phyloP scores from a whole-genome alignment of 768 basidiomycete species.

The Arthromyces matolae region DNA sequence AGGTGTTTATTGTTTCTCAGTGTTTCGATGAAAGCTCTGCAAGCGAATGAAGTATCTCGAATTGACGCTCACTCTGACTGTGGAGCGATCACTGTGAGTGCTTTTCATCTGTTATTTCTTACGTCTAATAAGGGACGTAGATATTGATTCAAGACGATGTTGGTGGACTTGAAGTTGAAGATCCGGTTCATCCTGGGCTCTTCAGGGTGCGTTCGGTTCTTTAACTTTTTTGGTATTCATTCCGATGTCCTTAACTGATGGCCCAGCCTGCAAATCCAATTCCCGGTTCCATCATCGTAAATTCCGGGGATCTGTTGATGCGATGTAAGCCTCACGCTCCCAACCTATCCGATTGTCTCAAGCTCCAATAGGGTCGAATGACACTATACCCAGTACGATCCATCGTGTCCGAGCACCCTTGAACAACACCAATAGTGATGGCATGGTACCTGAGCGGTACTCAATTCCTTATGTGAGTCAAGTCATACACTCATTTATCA shows the following conservation, averaged over 20 bases:
- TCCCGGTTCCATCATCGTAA: conserved; percentile 45
- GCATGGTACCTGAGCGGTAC: conserved; percentile 48
- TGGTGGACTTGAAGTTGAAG: conserved; percentile 62
- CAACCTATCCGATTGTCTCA: neutral
- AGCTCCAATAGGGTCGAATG: conserved; percentile 37
- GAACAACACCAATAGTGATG: conserved; percentile 15
- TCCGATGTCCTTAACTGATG: neutral
- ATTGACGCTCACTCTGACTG: conserved; percentile 55
- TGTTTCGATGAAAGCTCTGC: conserved; percentile 29
- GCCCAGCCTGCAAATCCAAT: conserved; percentile 38
- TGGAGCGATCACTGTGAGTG: conserved; percentile 48
- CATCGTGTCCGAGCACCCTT: conserved; percentile 51
- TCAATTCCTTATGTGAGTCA: conserved; percentile 57
- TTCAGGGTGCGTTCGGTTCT: conserved; percentile 35
- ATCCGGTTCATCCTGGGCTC: conserved; percentile 41
- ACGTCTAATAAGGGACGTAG: conserved; percentile 7
- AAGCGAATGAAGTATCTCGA: conserved; percentile 35
- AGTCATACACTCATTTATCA: neutral
- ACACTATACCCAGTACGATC: conserved; percentile 45
- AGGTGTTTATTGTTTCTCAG: conserved; percentile 23
- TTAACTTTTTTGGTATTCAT: neutral
- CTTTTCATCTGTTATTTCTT: neutral
- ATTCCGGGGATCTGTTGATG: conserved; percentile 49
- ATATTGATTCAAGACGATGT: conserved; percentile 57
- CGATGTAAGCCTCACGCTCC: conserved; percentile 38